Conservation (phyloP, 345 rosid genomes). For the Murraya paniculata region DNA sequence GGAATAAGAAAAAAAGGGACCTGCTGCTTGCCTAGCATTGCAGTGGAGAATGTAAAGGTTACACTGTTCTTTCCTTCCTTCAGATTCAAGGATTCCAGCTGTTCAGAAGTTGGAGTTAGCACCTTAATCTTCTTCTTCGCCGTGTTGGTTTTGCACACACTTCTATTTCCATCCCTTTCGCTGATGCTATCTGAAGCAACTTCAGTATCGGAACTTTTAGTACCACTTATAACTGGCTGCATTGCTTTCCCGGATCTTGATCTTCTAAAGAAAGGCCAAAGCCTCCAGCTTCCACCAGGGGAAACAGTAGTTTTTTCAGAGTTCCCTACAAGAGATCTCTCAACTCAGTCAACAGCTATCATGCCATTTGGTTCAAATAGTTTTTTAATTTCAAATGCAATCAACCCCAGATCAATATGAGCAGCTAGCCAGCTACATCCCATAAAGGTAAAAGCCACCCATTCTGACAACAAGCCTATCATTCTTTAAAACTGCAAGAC, state of each 20-base stretch:
- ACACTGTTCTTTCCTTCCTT: constrained; percentile 74
- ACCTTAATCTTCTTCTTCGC: constrained; percentile 55
- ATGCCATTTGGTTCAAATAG: constrained; percentile 55
- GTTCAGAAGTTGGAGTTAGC: constrained; percentile 78
- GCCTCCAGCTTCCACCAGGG: constrained; percentile 67
- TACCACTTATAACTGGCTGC: constrained; percentile 28
- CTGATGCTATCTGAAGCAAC: constrained; percentile 25
- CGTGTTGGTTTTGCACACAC: constrained; percentile 29
- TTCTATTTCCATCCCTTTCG: constrained; percentile 27
- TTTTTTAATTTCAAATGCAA: constrained; percentile 44
- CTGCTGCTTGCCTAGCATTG: constrained; percentile 91
- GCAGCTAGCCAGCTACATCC: constrained; percentile 63
- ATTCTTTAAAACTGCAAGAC: constrained; percentile 47
- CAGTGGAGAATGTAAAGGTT: constrained; percentile 81
- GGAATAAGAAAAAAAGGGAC: constrained; percentile 30
- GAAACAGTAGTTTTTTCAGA: constrained; percentile 38
- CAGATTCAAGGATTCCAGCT: constrained; percentile 74
- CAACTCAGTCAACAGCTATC: constrained; percentile 48
- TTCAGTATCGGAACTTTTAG: constrained; percentile 29
- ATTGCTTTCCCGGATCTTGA: constrained; percentile 37
- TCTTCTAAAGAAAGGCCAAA: constrained; percentile 77
- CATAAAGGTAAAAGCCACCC: constrained; percentile 51
- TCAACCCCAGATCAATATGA: constrained; percentile 49
- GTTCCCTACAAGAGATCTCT: constrained; percentile 38
- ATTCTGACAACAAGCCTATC: constrained; percentile 56